These are phyloP conservation scores for Neurospora cerealis DNA, from an alignment of 495 filamentous ascomycete genomes.

Conservation along the genomic window DNA sequence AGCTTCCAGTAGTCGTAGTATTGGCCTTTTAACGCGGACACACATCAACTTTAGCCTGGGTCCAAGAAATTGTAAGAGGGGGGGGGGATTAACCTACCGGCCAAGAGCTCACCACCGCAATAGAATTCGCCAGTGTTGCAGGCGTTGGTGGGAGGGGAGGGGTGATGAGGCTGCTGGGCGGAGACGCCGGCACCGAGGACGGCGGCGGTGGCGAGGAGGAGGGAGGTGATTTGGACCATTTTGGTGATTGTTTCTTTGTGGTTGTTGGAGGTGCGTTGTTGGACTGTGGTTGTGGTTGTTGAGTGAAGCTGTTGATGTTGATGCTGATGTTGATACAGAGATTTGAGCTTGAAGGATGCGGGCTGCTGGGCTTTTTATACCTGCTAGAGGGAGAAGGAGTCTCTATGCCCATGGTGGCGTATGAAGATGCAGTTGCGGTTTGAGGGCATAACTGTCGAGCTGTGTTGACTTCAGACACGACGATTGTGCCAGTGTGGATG, in stretches of 20 bases:
- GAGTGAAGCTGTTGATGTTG: background rate
- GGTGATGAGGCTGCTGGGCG: background rate
- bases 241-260: background rate
- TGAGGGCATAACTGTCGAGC: background rate
- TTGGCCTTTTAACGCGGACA: background rate
- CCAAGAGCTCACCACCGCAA: background rate
- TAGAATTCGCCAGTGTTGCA: conserved; percentile 4
- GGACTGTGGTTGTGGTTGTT: background rate
- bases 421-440: background rate
- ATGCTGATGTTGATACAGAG: background rate
- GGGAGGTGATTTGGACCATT: conserved; percentile 4
- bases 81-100: background rate
- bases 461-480: background rate
- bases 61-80: background rate
- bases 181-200: background rate
- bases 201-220: background rate
- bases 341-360: background rate
- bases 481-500: background rate
- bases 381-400: background rate
- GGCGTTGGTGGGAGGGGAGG: background rate
- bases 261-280: background rate
- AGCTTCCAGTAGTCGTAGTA: conserved; percentile 1
- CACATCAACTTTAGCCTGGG: no score
- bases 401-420: background rate
- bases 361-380: background rate